Percentiles rank a stretch among this genome's conserved stretches.
Evolutionary conservation across 306 rosid species (phyloP).

Genomic region (Abrus pulchellus): DNA sequence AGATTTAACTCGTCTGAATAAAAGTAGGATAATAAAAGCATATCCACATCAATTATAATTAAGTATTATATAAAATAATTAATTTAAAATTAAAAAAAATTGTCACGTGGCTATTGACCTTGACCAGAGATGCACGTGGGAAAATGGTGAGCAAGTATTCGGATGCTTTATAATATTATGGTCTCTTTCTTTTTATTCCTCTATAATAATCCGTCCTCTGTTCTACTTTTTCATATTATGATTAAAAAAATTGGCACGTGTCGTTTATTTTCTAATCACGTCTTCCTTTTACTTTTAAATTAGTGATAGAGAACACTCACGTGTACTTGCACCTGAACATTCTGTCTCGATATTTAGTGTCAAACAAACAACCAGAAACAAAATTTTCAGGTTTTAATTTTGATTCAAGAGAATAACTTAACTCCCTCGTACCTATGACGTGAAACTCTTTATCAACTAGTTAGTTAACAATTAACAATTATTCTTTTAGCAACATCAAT

Average conservation of each 20-base stretch:
- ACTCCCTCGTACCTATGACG: background rate
- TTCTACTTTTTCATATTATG: background rate
- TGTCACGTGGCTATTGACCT: background rate
- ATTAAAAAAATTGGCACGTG: background rate
- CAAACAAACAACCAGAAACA: background rate
- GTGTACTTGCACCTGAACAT: constrained; percentile 5
- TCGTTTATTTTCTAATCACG: constrained; percentile 9
- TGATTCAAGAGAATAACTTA: background rate
- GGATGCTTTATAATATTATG: background rate
- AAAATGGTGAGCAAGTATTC: background rate
- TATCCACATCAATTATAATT: too few species aligned
- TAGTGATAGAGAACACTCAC: background rate
- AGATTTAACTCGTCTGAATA: too few species aligned
- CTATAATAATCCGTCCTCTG: background rate
- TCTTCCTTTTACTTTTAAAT: background rate
- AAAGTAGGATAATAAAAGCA: too few species aligned
- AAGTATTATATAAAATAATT: background rate
- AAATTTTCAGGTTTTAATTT: background rate
- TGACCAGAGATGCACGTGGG: background rate
- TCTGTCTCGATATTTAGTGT: background rate
- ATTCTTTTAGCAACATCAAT: background rate
- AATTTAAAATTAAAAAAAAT: background rate
- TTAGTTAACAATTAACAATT: background rate
- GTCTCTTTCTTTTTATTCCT: background rate
- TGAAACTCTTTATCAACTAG: background rate